A percentile compares a stretch with the other conserved stretches of the same genome.
Evolutionary conservation across 2,329 filamentous ascomycete genomes (phyloP).

Genomic region (Pestalotiopsis sp.): DNA sequence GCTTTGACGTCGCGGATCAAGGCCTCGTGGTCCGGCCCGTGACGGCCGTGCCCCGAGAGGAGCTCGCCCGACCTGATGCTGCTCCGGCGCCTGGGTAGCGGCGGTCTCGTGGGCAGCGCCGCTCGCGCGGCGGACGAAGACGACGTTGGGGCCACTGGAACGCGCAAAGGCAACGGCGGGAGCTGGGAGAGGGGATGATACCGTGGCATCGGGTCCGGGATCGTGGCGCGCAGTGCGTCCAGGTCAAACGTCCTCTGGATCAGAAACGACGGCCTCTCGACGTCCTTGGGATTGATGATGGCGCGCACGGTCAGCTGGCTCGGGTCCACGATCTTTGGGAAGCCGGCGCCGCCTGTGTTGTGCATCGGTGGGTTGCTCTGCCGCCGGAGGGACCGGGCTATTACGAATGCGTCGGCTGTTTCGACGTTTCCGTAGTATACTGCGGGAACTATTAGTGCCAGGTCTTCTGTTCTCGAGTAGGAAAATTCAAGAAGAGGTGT

Average conservation of each 20-base stretch:
- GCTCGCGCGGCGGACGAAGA: background rate
- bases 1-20: conserved; percentile 32
- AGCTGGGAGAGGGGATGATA: background rate
- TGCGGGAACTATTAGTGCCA: background rate
- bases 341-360: conserved; percentile 1
- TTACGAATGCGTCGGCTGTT: conserved; percentile 46
- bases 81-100: conserved; percentile 21
- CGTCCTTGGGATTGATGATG: conserved; percentile 40
- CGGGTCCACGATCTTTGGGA: conserved; percentile 1
- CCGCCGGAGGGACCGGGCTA: conserved; percentile 40
- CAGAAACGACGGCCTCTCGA: conserved; percentile 44
- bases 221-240: conserved; percentile 44
- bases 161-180: background rate
- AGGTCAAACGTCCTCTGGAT: conserved; percentile 53
- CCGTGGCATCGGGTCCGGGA: conserved; percentile 31
- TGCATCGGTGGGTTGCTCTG: conserved; percentile 23
- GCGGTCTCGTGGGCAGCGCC: background rate
- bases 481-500: no score
- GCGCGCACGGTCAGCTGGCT: conserved; percentile 40
- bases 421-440: conserved; percentile 40
- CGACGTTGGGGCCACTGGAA: no score
- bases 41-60: conserved; percentile 16
- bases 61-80: conserved; percentile 22
- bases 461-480: no score
- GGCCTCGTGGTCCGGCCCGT: conserved; percentile 19